These are phyloP conservation scores for Botrytis paeoniae DNA, from an alignment of 2,329 filamentous ascomycete genomes.

Conservation along the genomic window DNA sequence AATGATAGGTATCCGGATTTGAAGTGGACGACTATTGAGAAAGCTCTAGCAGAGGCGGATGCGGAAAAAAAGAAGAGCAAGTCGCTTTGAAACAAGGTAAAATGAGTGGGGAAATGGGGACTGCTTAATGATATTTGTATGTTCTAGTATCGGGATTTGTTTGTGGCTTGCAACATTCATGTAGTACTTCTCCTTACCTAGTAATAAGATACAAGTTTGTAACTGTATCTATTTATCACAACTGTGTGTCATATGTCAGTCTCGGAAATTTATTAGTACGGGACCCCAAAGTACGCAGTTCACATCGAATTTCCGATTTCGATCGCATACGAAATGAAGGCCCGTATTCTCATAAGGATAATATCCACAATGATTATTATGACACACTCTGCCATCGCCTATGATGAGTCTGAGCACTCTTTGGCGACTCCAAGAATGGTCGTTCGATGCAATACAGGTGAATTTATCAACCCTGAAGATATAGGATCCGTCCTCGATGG, in stretches of 20 bases:
- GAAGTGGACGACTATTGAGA: slow-evolving; percentile 14
- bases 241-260: not conserved
- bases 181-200: not conserved
- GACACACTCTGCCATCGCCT: not conserved
- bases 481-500: not conserved
- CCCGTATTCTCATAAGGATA: not conserved
- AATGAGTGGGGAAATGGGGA: not conserved
- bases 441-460: not conserved
- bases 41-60: slow-evolving; percentile 16
- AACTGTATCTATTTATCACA: not conserved
- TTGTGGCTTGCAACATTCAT: not conserved
- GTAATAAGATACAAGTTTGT: not conserved
- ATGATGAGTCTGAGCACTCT: too few relatives aligned
- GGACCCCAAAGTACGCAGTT: not conserved
- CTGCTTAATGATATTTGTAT: not conserved
- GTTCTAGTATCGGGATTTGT: not conserved
- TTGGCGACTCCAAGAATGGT: too few relatives aligned
- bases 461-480: not conserved
- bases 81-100: not conserved
- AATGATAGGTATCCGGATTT: slow-evolving; percentile 22
- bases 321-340: not conserved
- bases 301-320: not conserved
- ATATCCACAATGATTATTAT: not conserved
- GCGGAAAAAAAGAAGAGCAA: slow-evolving; percentile 7
- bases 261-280: not conserved